Percentiles rank a stretch among this genome's conserved stretches.
Evolutionary conservation across 2,329 filamentous ascomycete genomes (phyloP).

Genomic region (Dactylonectria estremocensis): DNA sequence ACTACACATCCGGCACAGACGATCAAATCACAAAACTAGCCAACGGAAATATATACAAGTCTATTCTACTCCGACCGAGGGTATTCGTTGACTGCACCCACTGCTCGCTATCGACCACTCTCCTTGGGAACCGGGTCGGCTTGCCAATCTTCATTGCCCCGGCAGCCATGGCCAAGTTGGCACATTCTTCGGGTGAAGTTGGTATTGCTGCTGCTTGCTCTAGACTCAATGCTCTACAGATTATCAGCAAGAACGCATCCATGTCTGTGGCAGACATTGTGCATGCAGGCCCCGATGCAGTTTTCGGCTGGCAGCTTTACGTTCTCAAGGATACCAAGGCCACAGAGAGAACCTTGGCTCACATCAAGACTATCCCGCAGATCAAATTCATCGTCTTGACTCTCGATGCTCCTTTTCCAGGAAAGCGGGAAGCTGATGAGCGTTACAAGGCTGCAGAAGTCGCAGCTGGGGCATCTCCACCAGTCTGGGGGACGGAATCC

Average conservation of each 20-base stretch:
- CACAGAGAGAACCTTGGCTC: constrained; percentile 41
- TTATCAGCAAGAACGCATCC: constrained; percentile 76
- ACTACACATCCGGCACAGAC: constrained; percentile 88
- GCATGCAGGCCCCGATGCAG: constrained; percentile 40
- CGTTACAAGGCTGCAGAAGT: constrained; percentile 65
- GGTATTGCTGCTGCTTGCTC: constrained; percentile 66
- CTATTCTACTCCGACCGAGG: constrained; percentile 84
- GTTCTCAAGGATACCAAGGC: constrained; percentile 70
- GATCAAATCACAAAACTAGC: constrained; percentile 82
- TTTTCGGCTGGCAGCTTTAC: constrained; percentile 76
- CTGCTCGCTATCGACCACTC: constrained; percentile 79
- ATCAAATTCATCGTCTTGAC: constrained; percentile 74
- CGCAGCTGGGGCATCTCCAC: constrained; percentile 69
- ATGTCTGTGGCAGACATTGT: constrained; percentile 70
- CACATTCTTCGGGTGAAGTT: constrained; percentile 73
- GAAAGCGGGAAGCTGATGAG: constrained; percentile 66
- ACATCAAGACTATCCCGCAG: constrained; percentile 80
- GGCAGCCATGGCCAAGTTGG: constrained; percentile 73
- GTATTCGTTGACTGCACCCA: constrained; percentile 85
- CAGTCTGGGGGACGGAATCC: constrained; percentile 65
- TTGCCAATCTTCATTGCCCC: constrained; percentile 74
- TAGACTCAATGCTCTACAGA: constrained; percentile 70
- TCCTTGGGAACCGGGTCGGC: constrained; percentile 66
- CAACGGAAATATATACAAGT: constrained; percentile 81
- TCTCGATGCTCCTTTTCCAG: constrained; percentile 70